Evolutionary conservation across 441 rosid genomes (phyloP), one percentile per base, ranked within the genome.

Genomic region (Metrosideros polymorpha): DNA sequence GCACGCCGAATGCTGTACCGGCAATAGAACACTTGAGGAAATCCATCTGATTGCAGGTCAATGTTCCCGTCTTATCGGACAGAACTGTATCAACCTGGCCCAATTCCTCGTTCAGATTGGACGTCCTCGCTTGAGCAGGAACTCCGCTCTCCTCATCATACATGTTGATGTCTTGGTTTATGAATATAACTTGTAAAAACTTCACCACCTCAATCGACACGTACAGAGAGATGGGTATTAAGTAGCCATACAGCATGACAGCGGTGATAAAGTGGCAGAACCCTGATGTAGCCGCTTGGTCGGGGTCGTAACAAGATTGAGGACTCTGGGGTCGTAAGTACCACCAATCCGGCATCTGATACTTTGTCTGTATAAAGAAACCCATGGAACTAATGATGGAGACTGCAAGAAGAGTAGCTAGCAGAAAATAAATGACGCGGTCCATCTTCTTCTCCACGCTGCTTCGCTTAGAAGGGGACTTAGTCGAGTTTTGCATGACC

Each of bases 11-110:
- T 59, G 99, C 91, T 87, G 90, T 92, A 82, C 99, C 96, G 77
- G 98, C 99, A 85, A 97, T 93, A n/a, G 99, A 96, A 90, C 99
- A 97, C 92, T 95, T 97, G 54, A 96, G 90, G 90, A 96, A 97
- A 92, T 97, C 99, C 99, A 97, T 97, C 92, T 97, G 99, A 89
- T 96, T 97, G 92, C 99, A 97, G 85, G 99, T 97, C 92, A 97
- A 89, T 43, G 99, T 97, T 83, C 99, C 99, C 1, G 99, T 97
- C 92, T 97, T 97, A 88, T 97, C 99, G 32, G 99, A 97, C 30
- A 97, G 99, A 88, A 97, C 95, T 0, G 99, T 97, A 85, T 97
- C 98, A 43, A 97, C 98, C 89, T 95, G 99, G 66, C 99, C 99
- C 88, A 97, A 91, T 90, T 97, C 99, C 90, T 97, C 99, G 7